phyloP scores from a whole-genome alignment of 768 basidiomycete species.

The Punctularia strigosozonata region DNA sequence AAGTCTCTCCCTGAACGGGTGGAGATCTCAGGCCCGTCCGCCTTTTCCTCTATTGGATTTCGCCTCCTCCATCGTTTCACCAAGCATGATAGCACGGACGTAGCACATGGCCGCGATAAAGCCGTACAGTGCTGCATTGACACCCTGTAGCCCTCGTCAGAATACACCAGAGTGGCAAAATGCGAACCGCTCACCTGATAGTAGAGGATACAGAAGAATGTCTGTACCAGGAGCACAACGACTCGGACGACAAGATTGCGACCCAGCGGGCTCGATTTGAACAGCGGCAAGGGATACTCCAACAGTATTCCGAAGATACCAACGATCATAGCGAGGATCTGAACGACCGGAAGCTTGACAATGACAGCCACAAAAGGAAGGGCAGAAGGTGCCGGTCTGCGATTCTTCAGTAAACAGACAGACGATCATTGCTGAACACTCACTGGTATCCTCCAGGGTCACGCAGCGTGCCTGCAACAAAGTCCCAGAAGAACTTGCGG shows the following conservation, averaged over 20 bases:
- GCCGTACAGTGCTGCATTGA: constrained; percentile 75
- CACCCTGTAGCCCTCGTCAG: constrained; percentile 40
- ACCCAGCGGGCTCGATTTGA: constrained; percentile 45
- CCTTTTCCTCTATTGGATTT: constrained; percentile 50
- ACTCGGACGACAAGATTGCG: constrained; percentile 55
- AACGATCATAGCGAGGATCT: constrained; percentile 51
- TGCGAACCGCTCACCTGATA: constrained; percentile 51
- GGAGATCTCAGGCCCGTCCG: constrained; percentile 47
- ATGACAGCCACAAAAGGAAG: constrained; percentile 62
- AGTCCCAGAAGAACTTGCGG: constrained; percentile 97
- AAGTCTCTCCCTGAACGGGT: too few species aligned
- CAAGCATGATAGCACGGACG: constrained; percentile 46
- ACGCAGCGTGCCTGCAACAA: constrained; percentile 70
- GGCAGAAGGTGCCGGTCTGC: constrained; percentile 51
- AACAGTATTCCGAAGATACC: constrained; percentile 49
- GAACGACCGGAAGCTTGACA: constrained; percentile 69
- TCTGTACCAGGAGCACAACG: constrained; percentile 51
- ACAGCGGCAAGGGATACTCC: constrained; percentile 56
- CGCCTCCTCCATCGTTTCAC: constrained; percentile 59
- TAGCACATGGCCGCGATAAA: constrained; percentile 62
- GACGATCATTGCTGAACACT: constrained; percentile 17
- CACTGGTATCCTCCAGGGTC: constrained; percentile 74
- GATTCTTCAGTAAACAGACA: constrained; percentile 1
- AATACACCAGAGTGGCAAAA: not conserved
- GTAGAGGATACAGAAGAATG: constrained; percentile 50